These are phyloP conservation scores for Colletotrichum cordylinicola DNA, from an alignment of 2,329 filamentous ascomycete genomes.

Conservation along the genomic window DNA sequence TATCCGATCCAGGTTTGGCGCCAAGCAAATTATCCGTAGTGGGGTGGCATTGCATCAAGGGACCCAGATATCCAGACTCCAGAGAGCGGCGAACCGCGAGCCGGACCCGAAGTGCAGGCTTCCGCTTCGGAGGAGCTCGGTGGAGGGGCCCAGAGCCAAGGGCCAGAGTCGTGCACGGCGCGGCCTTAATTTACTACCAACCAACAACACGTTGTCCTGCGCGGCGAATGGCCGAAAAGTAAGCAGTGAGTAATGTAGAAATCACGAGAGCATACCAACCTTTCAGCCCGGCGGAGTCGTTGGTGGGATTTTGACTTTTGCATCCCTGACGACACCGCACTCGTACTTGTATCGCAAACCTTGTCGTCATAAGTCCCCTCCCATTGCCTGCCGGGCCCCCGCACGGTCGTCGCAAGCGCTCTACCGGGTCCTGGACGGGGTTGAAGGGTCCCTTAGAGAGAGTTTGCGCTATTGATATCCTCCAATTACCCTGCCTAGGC, in stretches of 20 bases:
- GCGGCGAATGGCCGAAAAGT: background rate
- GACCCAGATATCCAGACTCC: background rate
- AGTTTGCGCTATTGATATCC: slow-evolving; percentile 20
- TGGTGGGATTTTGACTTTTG: slow-evolving; percentile 15
- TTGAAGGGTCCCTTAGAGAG: slow-evolving; percentile 5
- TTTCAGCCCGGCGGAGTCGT: background rate
- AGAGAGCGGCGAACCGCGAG: background rate
- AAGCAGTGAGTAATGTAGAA: background rate
- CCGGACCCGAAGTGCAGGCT: slow-evolving; percentile 9
- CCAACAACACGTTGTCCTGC: background rate
- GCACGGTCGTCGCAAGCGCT: background rate
- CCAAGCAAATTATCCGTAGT: slow-evolving; percentile 18
- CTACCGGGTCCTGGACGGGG: background rate
- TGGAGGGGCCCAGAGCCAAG: background rate
- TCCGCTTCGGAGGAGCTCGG: slow-evolving; percentile 10
- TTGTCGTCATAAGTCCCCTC: slow-evolving; percentile 4
- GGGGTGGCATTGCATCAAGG: slow-evolving; percentile 14
- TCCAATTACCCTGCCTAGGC: background rate
- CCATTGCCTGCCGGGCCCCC: slow-evolving; percentile 2
- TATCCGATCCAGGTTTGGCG: slow-evolving; percentile 6
- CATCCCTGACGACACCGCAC: slow-evolving; percentile 1
- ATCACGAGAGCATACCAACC: background rate
- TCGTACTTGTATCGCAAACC: slow-evolving; percentile 2
- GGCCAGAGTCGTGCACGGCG: background rate
- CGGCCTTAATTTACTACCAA: background rate